Evolutionary conservation across 805 yeast species (phyloP).

Genomic region (Metschnikowia gruessii): DNA sequence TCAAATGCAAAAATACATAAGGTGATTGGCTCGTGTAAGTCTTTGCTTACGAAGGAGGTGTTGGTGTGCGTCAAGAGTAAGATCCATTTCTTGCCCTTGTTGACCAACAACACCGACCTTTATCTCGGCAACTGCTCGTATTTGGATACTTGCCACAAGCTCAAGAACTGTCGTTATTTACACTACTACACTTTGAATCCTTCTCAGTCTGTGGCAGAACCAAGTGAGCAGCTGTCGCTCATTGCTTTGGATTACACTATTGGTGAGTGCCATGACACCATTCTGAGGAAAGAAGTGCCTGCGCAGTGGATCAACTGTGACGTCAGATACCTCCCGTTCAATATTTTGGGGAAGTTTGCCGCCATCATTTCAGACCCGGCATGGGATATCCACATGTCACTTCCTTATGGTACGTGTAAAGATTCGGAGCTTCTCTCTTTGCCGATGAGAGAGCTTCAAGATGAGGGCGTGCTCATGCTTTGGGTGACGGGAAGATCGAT

Average conservation of each 20-base stretch:
- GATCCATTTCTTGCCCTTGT: slow-evolving; percentile 29
- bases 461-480: slow-evolving; percentile 76
- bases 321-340: slow-evolving; percentile 68
- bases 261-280: slow-evolving; percentile 45
- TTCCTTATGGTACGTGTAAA: slow-evolving; percentile 73
- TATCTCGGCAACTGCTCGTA: slow-evolving; percentile 88
- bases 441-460: slow-evolving; percentile 67
- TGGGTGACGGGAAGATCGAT: slow-evolving; percentile 97
- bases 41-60: slow-evolving; percentile 14
- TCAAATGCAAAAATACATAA: slow-evolving; percentile 16
- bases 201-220: slow-evolving; percentile 4
- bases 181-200: slow-evolving; percentile 66
- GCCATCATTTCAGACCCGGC: slow-evolving; percentile 91
- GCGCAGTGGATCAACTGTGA: slow-evolving; percentile 90
- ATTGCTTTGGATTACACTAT: slow-evolving; percentile 42
- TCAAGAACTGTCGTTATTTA: slow-evolving; percentile 72
- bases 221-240: slow-evolving; percentile 2
- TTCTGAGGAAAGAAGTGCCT: slow-evolving; percentile 40
- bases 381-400: slow-evolving; percentile 93
- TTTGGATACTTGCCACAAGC: slow-evolving; percentile 88
- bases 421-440: slow-evolving; percentile 70
- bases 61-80: slow-evolving; percentile 19
- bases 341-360: slow-evolving; percentile 70
- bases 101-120: slow-evolving; percentile 56
- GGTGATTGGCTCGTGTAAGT: slow-evolving; percentile 17